Base-by-base conservation (phyloP, 1,284 basidiomycete genomes). In the Rhodotorula sp. region DNA sequence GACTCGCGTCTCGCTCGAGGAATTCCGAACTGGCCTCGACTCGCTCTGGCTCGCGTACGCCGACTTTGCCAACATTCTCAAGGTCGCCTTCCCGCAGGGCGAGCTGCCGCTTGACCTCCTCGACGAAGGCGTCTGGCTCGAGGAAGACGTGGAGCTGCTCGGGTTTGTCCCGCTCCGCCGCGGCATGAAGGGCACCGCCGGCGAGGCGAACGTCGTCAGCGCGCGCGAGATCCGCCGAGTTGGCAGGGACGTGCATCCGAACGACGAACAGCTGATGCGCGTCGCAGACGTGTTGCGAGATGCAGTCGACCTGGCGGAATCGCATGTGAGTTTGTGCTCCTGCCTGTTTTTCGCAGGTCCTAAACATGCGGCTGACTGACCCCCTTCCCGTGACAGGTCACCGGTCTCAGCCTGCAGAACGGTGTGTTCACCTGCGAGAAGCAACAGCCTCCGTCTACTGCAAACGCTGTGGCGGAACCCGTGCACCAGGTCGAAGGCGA, bases 221-320 rank as follows among this genome's bases (percentile, higher is more conserved):
- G 58, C n/a, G 71, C 70, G 51, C 71, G 64, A 60, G 69, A 76
- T 42, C 62, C 74, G 61, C 68, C 71, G 72, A 67, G 77, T 67
- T 1, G 77, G 78, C 17, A 75, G 87, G 66, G 85, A 87, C 66
- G 88, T 89, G 14, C 95, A 96, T 82, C 95, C 95, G 4, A 97
- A 96, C 76, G 93, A 93, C 76, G 93, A 95, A 82, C 91, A 95
- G 77, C 83, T 97, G 60, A 95, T 96, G 92, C 86, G 95, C 69
- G 91, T 98, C 65, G 85, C 87, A 45, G 95, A 97, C 80, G 82
- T 98, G 60, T 83, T 95, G 64, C 83, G 85, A 37, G 94, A 97
- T 77, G 90, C 89, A 2, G 85, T 84, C 71, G 81, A 82, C 15
- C 79, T 94, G n/a, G 86, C 85, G 20, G 83, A 84, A 60, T 81